phyloP scores from a whole-genome alignment of 306 rosid species.

The Albizia julibrissin region DNA sequence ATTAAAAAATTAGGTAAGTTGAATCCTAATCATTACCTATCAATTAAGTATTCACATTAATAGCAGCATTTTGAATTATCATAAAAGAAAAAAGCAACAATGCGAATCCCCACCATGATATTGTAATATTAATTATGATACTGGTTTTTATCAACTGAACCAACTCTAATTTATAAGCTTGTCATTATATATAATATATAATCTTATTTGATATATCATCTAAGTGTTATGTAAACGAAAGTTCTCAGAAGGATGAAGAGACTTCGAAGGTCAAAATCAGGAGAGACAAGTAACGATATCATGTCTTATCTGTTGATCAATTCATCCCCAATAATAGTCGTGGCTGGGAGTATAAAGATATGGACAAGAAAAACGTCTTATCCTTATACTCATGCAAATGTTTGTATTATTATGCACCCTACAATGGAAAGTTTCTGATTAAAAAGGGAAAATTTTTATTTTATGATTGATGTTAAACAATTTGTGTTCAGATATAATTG shows the following conservation, averaged over 20 bases:
- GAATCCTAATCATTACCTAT: neutral
- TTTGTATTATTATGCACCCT: neutral
- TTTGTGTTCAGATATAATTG: neutral
- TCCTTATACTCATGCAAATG: neutral
- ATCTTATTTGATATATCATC: too few relatives aligned
- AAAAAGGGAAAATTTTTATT: neutral
- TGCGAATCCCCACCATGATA: neutral
- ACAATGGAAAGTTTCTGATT: neutral
- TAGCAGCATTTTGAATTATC: neutral
- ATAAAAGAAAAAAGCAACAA: neutral
- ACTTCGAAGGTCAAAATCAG: neutral
- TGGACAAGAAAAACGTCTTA: neutral
- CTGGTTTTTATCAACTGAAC: neutral
- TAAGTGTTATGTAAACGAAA: neutral
- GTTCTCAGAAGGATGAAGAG: neutral
- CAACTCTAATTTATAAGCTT: neutral
- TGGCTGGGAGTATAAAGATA: neutral
- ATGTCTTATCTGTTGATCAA: neutral
- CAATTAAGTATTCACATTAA: neutral
- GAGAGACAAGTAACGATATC: neutral
- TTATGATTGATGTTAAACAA: neutral
- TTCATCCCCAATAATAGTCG: neutral
- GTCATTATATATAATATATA: neutral
- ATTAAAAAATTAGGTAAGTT: neutral
- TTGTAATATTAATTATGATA: too few relatives aligned